Conservation (phyloP, 1,284 basidiomycete species). For the Irpex sp. region DNA sequence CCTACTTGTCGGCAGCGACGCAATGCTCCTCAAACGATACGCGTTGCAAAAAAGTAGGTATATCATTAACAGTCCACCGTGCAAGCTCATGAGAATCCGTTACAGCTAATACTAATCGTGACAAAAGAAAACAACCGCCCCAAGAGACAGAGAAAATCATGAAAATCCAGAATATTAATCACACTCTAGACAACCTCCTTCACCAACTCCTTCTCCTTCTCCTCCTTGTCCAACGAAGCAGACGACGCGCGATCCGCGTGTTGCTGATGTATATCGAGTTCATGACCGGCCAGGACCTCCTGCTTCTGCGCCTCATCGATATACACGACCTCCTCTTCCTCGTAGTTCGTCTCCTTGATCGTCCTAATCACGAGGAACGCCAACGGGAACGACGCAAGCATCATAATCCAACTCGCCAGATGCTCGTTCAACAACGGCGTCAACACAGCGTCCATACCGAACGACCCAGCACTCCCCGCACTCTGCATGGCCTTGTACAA, state of each 20-base stretch:
- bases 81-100: not conserved
- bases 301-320: slow-evolving; percentile 25
- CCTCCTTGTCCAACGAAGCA: not conserved
- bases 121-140: not conserved
- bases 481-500: slow-evolving; percentile 37
- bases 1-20: too few species aligned
- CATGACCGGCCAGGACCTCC: slow-evolving; percentile 14
- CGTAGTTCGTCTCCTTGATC: slow-evolving; percentile 36
- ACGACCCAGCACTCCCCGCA: slow-evolving; percentile 36
- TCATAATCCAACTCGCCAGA: slow-evolving; percentile 32
- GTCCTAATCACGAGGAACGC: slow-evolving; percentile 30
- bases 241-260: not conserved
- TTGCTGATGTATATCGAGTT: not conserved
- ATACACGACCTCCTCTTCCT: slow-evolving; percentile 29
- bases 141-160: not conserved
- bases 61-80: not conserved
- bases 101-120: not conserved
- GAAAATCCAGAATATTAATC: not conserved
- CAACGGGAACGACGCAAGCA: slow-evolving; percentile 33
- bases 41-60: too few species aligned
- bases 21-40: too few species aligned
- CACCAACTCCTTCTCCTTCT: not conserved
- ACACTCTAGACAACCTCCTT: not conserved
- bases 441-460: slow-evolving; percentile 42
- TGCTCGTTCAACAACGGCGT: slow-evolving; percentile 35